These are phyloP conservation scores for Trametes punicea DNA, from an alignment of 768 basidiomycete species.

Conservation along the genomic window DNA sequence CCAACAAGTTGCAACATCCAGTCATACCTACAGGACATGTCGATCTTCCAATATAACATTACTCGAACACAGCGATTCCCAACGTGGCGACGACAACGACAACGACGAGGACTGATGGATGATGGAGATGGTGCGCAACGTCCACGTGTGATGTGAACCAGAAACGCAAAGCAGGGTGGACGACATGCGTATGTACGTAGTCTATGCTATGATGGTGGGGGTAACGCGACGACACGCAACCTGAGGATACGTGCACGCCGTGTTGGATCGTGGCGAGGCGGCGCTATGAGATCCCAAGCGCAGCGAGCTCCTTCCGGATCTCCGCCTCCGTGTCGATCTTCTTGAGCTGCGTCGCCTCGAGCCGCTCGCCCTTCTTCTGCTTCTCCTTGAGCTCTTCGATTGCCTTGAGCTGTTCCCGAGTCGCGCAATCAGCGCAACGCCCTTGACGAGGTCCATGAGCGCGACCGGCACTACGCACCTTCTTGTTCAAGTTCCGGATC, in stretches of 20 bases:
- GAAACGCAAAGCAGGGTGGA: background rate
- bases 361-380: slow-evolving; percentile 80
- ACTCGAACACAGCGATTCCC: slow-evolving; percentile 10
- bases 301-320: slow-evolving; percentile 74
- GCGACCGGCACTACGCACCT: slow-evolving; percentile 43
- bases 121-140: background rate
- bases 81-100: background rate
- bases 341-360: slow-evolving; percentile 93
- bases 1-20: slow-evolving; percentile 1
- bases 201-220: background rate
- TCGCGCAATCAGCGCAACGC: background rate
- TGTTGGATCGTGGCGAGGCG: background rate
- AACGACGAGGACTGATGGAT: background rate
- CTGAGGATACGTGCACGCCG: background rate
- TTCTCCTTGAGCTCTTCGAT: slow-evolving; percentile 98
- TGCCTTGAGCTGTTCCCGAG: slow-evolving; percentile 74
- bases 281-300: slow-evolving; percentile 27
- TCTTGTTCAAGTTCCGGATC: slow-evolving; percentile 92
- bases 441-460: background rate
- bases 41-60: slow-evolving; percentile 4
- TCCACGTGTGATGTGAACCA: slow-evolving; percentile 1
- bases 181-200: background rate
- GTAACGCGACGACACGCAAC: background rate
- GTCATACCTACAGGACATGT: slow-evolving; percentile 7
- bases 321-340: slow-evolving; percentile 93